A percentile compares a stretch with the other conserved stretches of the same genome.
Evolutionary conservation across 2,329 filamentous ascomycete genomes (phyloP).

Genomic region (Nemania serpens): DNA sequence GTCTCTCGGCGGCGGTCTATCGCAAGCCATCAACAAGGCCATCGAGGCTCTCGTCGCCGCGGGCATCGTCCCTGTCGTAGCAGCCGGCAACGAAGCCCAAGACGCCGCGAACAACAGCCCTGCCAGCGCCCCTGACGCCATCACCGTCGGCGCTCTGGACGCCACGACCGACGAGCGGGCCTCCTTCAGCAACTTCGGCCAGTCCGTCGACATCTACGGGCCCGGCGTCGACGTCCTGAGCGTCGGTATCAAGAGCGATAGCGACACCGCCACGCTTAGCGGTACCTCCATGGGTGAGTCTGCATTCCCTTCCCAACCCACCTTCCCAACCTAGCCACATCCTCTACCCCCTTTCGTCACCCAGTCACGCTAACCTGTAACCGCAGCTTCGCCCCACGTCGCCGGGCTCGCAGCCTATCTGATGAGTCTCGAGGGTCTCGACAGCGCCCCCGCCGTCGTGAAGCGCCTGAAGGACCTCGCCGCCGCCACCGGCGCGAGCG

Average conservation of each 20-base stretch:
- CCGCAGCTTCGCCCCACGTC: slow-evolving; percentile 67
- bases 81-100: slow-evolving; percentile 62
- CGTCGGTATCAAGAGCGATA: slow-evolving; percentile 56
- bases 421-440: slow-evolving; percentile 59
- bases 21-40: slow-evolving; percentile 58
- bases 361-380: slow-evolving; percentile 25
- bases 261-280: slow-evolving; percentile 51
- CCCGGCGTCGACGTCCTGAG: slow-evolving; percentile 60
- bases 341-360: background rate
- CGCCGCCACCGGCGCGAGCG: slow-evolving; percentile 49
- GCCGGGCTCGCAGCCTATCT: slow-evolving; percentile 71
- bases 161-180: slow-evolving; percentile 54
- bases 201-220: slow-evolving; percentile 58
- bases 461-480: slow-evolving; percentile 59
- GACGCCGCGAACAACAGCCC: slow-evolving; percentile 58
- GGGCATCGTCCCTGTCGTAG: slow-evolving; percentile 62
- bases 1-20: slow-evolving; percentile 59
- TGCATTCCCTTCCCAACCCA: too few relatives aligned
- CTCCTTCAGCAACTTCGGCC: slow-evolving; percentile 63
- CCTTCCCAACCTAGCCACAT: background rate
- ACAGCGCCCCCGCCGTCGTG: slow-evolving; percentile 49
- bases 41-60: slow-evolving; percentile 54
- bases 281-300: slow-evolving; percentile 61
- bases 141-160: slow-evolving; percentile 65
- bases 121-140: slow-evolving; percentile 59